Percentiles rank a stretch among this genome's conserved stretches.
These are phyloP conservation scores for Protomyces lactucae-debilis DNA, from an alignment of 1,139 yeast genomes.

Conservation along the genomic window DNA sequence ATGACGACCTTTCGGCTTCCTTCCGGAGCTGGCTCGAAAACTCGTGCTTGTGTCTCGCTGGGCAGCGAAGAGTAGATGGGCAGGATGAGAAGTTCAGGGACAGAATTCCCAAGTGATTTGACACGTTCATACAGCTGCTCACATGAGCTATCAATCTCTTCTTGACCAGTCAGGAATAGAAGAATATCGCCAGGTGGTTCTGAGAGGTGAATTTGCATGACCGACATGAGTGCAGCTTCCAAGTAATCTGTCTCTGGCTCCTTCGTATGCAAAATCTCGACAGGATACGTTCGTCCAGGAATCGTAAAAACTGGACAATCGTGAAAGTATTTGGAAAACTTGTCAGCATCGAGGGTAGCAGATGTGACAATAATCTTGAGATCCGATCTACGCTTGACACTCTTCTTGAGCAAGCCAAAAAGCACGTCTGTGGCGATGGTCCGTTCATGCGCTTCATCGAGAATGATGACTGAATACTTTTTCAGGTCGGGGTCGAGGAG, in stretches of 20 bases:
- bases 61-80: constrained; percentile 94
- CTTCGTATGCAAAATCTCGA: constrained; percentile 64
- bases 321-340: constrained; percentile 75
- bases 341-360: constrained; percentile 87
- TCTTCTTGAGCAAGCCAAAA: constrained; percentile 65
- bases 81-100: constrained; percentile 64
- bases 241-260: constrained; percentile 72
- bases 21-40: constrained; percentile 83
- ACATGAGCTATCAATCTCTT: constrained; percentile 88
- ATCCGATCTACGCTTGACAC: constrained; percentile 61
- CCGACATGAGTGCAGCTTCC: constrained; percentile 78
- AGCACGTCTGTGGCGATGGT: constrained; percentile 80
- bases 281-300: constrained; percentile 91
- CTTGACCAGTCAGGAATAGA: constrained; percentile 95
- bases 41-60: constrained; percentile 69
- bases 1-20: constrained; percentile 78
- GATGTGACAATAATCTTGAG: constrained; percentile 80
- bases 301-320: constrained; percentile 81
- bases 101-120: constrained; percentile 58
- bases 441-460: constrained; percentile 97
- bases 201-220: constrained; percentile 67
- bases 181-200: constrained; percentile 74
- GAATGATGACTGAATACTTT: constrained; percentile 74
- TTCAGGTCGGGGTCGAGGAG: constrained; percentile 61
- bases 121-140: constrained; percentile 65